Conservation (phyloP, 495 filamentous ascomycete species). For the Penicillium subrubescens region DNA sequence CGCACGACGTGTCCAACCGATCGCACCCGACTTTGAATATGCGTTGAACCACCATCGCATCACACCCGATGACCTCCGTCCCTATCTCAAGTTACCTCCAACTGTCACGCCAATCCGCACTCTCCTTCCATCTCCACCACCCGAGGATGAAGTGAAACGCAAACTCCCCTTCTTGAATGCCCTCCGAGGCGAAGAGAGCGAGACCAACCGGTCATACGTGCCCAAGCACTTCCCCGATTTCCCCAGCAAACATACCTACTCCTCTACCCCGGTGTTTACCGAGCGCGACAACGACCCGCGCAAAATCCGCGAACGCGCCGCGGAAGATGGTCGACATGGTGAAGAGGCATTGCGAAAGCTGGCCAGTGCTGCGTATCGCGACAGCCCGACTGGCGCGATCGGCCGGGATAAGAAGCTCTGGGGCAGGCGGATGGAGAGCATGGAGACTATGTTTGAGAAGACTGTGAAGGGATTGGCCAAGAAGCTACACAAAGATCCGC, state of each 20-base stretch:
- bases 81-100: slow-evolving; percentile 40
- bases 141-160: slow-evolving; percentile 43
- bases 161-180: slow-evolving; percentile 53
- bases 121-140: slow-evolving; percentile 49
- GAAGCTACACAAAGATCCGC: slow-evolving; percentile 32
- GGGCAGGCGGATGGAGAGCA: slow-evolving; percentile 45
- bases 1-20: slow-evolving; percentile 60
- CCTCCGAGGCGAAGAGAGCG: slow-evolving; percentile 55
- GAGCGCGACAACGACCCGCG: slow-evolving; percentile 68
- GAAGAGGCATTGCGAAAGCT: slow-evolving; percentile 74
- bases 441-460: slow-evolving; percentile 55
- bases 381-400: slow-evolving; percentile 40
- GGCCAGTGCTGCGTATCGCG: slow-evolving; percentile 53
- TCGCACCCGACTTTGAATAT: slow-evolving; percentile 69
- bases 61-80: slow-evolving; percentile 42
- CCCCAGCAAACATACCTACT: slow-evolving; percentile 74
- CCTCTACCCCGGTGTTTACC: slow-evolving; percentile 65
- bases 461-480: slow-evolving; percentile 43
- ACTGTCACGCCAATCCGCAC: slow-evolving; percentile 33
- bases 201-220: slow-evolving; percentile 54
- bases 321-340: slow-evolving; percentile 70
- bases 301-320: slow-evolving; percentile 71
- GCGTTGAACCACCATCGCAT: slow-evolving; percentile 50
- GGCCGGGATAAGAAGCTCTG: slow-evolving; percentile 47
- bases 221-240: slow-evolving; percentile 70